Evolutionary conservation across 1,139 yeast species (phyloP).

Genomic region (Blastobotrys ciferrii): DNA sequence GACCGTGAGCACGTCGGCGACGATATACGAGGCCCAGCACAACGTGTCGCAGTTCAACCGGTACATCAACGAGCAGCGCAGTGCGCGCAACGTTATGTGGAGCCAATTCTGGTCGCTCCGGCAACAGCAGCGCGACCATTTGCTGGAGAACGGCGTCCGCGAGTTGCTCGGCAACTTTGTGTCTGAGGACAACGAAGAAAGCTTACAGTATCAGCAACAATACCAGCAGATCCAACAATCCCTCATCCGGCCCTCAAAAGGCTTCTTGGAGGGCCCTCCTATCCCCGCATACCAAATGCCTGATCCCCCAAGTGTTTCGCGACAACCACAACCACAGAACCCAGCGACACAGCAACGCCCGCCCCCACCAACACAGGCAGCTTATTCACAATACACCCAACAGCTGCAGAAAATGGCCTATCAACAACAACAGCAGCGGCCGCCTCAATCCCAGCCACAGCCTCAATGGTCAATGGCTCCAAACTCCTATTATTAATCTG

Average conservation of each 20-base stretch:
- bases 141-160: conserved; percentile 16
- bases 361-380: conserved; percentile 13
- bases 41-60: conserved; percentile 34
- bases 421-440: conserved; percentile 16
- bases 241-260: conserved; percentile 1
- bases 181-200: conserved; percentile 14
- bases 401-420: conserved; percentile 13
- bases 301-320: conserved; percentile 3
- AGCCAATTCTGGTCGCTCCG: conserved; percentile 34
- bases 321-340: conserved; percentile 3
- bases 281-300: conserved; percentile 4
- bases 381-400: conserved; percentile 11
- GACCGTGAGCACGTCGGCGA: conserved; percentile 17
- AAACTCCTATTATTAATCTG: neutral
- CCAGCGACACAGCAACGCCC: conserved; percentile 8
- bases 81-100: conserved; percentile 33
- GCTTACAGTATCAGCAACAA: conserved; percentile 8
- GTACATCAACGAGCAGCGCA: conserved; percentile 31
- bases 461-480: conserved; percentile 1
- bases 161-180: conserved; percentile 16
- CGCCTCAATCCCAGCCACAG: conserved; percentile 13
- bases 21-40: conserved; percentile 30
- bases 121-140: conserved; percentile 17
- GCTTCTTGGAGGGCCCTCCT: conserved; percentile 8
- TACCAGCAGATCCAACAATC: conserved; percentile 11